Conservation (phyloP, 2,329 filamentous ascomycete genomes). For the Eurotiales sp. region DNA sequence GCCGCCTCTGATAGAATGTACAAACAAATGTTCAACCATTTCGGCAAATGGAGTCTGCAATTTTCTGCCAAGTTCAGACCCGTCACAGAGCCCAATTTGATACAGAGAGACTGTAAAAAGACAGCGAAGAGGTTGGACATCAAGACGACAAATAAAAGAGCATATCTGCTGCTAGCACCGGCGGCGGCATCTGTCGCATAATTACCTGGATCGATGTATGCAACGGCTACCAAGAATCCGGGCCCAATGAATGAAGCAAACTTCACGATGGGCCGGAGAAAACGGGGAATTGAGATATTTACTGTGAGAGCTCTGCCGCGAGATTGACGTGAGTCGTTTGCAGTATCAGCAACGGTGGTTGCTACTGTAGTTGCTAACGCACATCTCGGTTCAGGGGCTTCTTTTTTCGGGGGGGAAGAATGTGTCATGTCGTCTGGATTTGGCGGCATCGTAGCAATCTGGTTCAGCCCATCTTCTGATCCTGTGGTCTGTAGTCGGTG, state of each 20-base stretch:
- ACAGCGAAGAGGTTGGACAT: constrained; percentile 49
- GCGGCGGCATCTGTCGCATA: constrained; percentile 49
- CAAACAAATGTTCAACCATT: constrained; percentile 60
- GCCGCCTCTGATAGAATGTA: constrained; percentile 63
- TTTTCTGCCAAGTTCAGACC: constrained; percentile 65
- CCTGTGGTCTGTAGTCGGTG: neutral
- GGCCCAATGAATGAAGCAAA: constrained; percentile 45
- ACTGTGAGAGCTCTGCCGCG: constrained; percentile 31
- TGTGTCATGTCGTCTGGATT: neutral
- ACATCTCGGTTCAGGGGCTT: constrained; percentile 14
- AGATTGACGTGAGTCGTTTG: constrained; percentile 25
- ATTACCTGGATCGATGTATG: constrained; percentile 50
- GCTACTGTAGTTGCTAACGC: constrained; percentile 18
- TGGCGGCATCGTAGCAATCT: neutral
- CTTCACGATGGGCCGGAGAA: constrained; percentile 33
- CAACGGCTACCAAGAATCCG: constrained; percentile 47
- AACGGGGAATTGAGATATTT: constrained; percentile 20
- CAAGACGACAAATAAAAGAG: constrained; percentile 45
- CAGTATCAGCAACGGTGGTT: constrained; percentile 26
- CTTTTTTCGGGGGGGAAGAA: constrained; percentile 13
- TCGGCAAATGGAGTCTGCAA: constrained; percentile 61
- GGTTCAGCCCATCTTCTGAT: neutral
- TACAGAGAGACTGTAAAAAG: constrained; percentile 46
- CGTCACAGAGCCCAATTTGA: constrained; percentile 65
- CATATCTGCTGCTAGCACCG: constrained; percentile 43